A percentile compares a stretch with the other conserved stretches of the same genome.
Evolutionary conservation across 192 early-diverging fungal species (phyloP).

Genomic region (Backusella psychrophila): DNA sequence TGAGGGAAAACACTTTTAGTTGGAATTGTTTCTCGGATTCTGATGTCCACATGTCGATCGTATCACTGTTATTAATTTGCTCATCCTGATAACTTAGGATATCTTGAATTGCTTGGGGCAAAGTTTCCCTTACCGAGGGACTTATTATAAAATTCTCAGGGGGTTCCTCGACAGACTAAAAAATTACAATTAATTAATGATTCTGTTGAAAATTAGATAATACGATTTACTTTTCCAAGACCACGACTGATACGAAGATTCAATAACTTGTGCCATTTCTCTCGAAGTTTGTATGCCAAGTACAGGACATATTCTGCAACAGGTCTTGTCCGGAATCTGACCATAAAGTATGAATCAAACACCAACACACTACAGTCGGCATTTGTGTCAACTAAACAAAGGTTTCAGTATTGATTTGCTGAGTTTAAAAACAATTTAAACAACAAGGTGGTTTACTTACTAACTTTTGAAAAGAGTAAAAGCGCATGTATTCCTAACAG

Average conservation of each 20-base stretch:
- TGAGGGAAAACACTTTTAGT: slow-evolving; percentile 6
- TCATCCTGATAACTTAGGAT: slow-evolving; percentile 22
- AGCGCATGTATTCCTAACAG: slow-evolving; percentile 43
- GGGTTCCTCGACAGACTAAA: neutral
- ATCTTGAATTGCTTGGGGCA: slow-evolving; percentile 25
- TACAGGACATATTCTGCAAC: slow-evolving; percentile 42
- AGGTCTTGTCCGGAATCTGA: slow-evolving; percentile 43
- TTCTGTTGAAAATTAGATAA: neutral
- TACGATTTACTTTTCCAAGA: slow-evolving; percentile 18
- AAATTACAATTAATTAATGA: neutral
- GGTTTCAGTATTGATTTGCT: neutral
- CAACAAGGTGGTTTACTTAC: slow-evolving; percentile 33
- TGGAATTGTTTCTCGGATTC: slow-evolving; percentile 15
- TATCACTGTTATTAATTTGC: neutral
- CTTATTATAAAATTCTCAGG: slow-evolving; percentile 3
- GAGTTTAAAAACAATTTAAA: neutral
- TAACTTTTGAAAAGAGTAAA: slow-evolving; percentile 54
- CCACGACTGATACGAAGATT: slow-evolving; percentile 31
- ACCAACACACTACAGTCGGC: slow-evolving; percentile 52
- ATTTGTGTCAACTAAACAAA: slow-evolving; percentile 53
- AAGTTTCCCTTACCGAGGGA: neutral
- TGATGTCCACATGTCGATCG: slow-evolving; percentile 19
- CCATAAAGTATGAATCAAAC: slow-evolving; percentile 55
- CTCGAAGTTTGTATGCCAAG: slow-evolving; percentile 48
- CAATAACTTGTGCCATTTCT: slow-evolving; percentile 45